Evolutionary conservation across 495 filamentous ascomycete species (phyloP), one percentile per base, ranked within the genome.

Genomic region (Corynascus novoguineensis): DNA sequence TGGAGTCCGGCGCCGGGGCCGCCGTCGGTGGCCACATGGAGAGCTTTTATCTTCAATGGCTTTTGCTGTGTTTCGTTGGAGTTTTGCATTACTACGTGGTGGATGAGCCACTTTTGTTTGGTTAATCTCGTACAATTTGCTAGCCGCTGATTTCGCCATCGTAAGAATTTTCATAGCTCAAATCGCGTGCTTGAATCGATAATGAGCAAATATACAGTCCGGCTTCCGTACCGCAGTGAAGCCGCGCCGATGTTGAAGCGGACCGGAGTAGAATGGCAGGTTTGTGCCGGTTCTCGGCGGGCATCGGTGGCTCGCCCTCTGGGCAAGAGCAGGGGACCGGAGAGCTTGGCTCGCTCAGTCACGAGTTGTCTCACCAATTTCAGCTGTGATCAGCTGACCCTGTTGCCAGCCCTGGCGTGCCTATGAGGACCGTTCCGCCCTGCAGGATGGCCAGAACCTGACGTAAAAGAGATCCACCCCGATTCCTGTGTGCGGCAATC

Each of bases 391-490:
- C 51, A 60, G 44, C 57, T 58, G 61, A 38, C 55, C 60, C 52
- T 59, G 11, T 46, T 34, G 27, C 35, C 9, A 7, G 21, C 32
- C 48, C 58, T 37, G 45, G 57, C 57, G 21, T n/a, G n/a, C n/a
- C n/a, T 54, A 63, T 60, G 44, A 44, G 61, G 55, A 50, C 42
- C 11, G n/a, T 50, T 50, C 54, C 61, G 21, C 22, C 45, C 44
- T 51, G 46, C 60, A 44, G 42, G 10, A 4, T 21, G 32, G 31
- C 50, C 34, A 45, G 44, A 38, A 27, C 50, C 55, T 62, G 60
- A 62, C 60, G 51, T 59, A 62, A 58, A 38, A 21, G 28, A 28
- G 46, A 59, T 44, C 54, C 46, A 50, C 54, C 21, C 54, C 44
- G 52, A 56, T 24, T 50, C 27, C 54, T 46, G 54, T n/a, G 21